Evolutionary conservation across 2,329 filamentous ascomycete genomes (phyloP).

Genomic region (Domatiomyces catenatus): DNA sequence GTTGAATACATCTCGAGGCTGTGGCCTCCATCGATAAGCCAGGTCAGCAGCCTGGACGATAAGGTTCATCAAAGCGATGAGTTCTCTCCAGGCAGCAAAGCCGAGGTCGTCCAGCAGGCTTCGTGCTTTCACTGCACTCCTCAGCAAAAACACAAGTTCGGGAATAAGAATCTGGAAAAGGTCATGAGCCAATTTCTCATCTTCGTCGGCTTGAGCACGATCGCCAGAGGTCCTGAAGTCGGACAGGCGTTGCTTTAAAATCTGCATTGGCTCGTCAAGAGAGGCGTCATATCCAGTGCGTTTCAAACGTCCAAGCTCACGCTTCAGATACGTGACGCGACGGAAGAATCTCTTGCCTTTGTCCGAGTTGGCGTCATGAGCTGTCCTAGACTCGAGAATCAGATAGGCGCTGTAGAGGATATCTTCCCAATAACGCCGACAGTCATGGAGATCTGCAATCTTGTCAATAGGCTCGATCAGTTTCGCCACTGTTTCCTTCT

Average conservation of each 20-base stretch:
- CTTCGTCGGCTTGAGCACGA: background rate
- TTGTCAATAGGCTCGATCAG: background rate
- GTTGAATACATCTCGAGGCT: background rate
- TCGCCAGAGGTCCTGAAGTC: background rate
- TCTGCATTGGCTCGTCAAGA: background rate
- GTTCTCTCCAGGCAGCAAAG: constrained; percentile 2
- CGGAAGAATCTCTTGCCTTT: constrained; percentile 6
- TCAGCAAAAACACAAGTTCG: constrained; percentile 5
- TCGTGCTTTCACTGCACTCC: constrained; percentile 5
- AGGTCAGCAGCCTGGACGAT: constrained; percentile 1
- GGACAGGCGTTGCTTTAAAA: background rate
- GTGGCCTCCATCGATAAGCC: constrained; percentile 3
- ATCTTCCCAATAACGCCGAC: constrained; percentile 4
- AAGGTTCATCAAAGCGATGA: constrained; percentile 5
- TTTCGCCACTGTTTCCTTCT: background rate
- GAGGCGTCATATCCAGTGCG: background rate
- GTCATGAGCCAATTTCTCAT: constrained; percentile 6
- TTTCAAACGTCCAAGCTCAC: background rate
- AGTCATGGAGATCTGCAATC: background rate
- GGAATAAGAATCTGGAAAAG: constrained; percentile 13
- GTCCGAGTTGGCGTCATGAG: constrained; percentile 3
- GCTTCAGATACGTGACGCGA: background rate
- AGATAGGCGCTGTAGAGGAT: constrained; percentile 8
- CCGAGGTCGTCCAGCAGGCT: constrained; percentile 4
- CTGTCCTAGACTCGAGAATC: constrained; percentile 1